phyloP scores from a whole-genome alignment of 768 basidiomycete genomes.

The Lyophyllum shimeji region DNA sequence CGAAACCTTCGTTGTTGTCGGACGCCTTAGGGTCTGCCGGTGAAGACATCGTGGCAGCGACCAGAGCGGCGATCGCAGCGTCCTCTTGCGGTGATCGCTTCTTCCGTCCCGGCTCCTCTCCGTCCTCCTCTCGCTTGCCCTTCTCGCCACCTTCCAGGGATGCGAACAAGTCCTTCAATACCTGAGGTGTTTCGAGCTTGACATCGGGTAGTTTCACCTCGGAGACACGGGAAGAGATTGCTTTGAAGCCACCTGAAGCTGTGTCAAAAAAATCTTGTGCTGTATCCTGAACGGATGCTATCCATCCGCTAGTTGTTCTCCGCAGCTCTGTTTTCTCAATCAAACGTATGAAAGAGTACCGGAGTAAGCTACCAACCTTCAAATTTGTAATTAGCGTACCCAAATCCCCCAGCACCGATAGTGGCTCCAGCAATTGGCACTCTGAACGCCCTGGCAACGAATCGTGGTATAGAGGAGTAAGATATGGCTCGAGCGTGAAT shows the following conservation, averaged over 20 bases:
- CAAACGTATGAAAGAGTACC: not conserved
- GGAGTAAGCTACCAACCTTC: conserved; percentile 61
- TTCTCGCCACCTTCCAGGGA: conserved; percentile 27
- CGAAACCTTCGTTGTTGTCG: conserved; percentile 33
- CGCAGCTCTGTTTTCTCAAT: conserved; percentile 58
- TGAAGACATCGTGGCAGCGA: conserved; percentile 78
- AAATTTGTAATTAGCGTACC: conserved; percentile 96
- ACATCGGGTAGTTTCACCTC: conserved; percentile 52
- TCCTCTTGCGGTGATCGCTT: conserved; percentile 56
- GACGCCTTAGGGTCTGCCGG: conserved; percentile 59
- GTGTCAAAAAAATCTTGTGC: conserved; percentile 71
- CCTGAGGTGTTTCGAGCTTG: conserved; percentile 54
- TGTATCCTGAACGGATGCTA: conserved; percentile 62
- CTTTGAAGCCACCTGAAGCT: conserved; percentile 67
- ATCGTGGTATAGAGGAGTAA: conserved; percentile 86
- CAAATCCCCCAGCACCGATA: conserved; percentile 86
- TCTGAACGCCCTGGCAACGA: conserved; percentile 83
- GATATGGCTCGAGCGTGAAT: conserved; percentile 77
- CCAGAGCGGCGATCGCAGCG: conserved; percentile 68
- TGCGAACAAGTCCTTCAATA: conserved; percentile 65
- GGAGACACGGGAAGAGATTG: conserved; percentile 58
- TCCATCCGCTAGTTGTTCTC: conserved; percentile 67
- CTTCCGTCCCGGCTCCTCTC: conserved; percentile 32
- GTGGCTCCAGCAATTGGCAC: conserved; percentile 88
- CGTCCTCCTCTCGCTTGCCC: conserved; percentile 26